phyloP scores from a whole-genome alignment of 2,329 filamentous ascomycete genomes.

The Thelonectria rubi region DNA sequence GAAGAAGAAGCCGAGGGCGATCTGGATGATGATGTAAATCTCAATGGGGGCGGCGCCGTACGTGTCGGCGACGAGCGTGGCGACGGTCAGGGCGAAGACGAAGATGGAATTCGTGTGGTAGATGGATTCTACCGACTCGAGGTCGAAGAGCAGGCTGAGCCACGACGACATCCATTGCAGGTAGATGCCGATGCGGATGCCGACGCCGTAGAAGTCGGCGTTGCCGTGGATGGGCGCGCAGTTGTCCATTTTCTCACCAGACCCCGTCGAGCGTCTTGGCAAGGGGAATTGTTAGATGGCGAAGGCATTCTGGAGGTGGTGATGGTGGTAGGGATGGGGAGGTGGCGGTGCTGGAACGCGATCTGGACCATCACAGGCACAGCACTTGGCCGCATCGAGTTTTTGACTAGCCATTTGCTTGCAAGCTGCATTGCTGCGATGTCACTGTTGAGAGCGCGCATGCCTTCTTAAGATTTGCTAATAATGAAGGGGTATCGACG shows the following conservation, averaged over 20 bases:
- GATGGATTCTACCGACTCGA: not conserved
- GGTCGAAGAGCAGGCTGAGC: not conserved
- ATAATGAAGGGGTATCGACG: too few relatives aligned
- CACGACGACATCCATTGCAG: not conserved
- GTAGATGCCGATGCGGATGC: not conserved
- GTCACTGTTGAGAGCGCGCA: too few relatives aligned
- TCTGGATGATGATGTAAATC: conserved; percentile 7
- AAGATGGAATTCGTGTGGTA: not conserved
- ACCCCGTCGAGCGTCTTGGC: too few relatives aligned
- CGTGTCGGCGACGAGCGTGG: not conserved
- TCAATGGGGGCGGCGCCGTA: not conserved
- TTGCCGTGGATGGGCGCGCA: not conserved
- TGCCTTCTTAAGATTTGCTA: too few relatives aligned
- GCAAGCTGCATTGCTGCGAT: too few relatives aligned
- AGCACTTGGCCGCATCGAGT: too few relatives aligned
- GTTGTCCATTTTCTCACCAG: not conserved
- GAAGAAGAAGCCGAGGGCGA: conserved; percentile 5
- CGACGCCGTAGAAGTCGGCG: not conserved
- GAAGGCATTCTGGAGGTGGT: too few relatives aligned
- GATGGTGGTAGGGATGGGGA: too few relatives aligned
- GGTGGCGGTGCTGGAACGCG: too few relatives aligned
- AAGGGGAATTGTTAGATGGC: too few relatives aligned
- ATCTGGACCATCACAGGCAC: too few relatives aligned
- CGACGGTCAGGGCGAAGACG: not conserved
- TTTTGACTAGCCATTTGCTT: too few relatives aligned